Evolutionary conservation across 2,329 filamentous ascomycete genomes (phyloP).

Genomic region (Colletotrichum melonis): DNA sequence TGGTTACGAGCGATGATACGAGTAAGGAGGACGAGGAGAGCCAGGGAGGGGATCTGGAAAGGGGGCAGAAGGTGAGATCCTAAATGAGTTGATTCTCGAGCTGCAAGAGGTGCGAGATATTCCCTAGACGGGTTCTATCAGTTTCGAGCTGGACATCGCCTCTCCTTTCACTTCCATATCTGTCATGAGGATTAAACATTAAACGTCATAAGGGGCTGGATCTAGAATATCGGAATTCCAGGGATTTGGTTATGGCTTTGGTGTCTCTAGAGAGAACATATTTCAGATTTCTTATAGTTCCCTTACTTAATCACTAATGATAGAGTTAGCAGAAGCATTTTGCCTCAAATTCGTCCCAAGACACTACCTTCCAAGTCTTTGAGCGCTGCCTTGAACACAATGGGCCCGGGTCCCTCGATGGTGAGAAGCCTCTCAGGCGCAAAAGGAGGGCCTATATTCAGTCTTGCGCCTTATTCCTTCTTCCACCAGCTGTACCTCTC

Average conservation of each 20-base stretch:
- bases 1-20: conserved; percentile 36
- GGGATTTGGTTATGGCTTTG: not conserved
- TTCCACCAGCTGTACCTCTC: not conserved
- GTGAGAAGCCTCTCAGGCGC: not conserved
- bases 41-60: conserved; percentile 6
- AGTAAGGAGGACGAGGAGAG: not conserved
- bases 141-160: too few relatives aligned
- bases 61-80: not conserved
- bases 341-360: not conserved
- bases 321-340: not conserved
- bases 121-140: not conserved
- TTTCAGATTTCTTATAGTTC: not conserved
- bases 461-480: not conserved
- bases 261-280: not conserved
- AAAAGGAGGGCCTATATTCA: not conserved
- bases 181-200: not conserved
- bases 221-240: not conserved
- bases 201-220: not conserved
- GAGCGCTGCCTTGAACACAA: not conserved
- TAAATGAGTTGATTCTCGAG: not conserved
- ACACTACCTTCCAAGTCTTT: not conserved
- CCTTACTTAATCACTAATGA: not conserved
- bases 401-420: not conserved
- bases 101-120: not conserved
- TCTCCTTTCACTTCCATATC: not conserved